phyloP scores from a whole-genome alignment of 495 filamentous ascomycete genomes.

The Hyaloscypha variabilis region DNA sequence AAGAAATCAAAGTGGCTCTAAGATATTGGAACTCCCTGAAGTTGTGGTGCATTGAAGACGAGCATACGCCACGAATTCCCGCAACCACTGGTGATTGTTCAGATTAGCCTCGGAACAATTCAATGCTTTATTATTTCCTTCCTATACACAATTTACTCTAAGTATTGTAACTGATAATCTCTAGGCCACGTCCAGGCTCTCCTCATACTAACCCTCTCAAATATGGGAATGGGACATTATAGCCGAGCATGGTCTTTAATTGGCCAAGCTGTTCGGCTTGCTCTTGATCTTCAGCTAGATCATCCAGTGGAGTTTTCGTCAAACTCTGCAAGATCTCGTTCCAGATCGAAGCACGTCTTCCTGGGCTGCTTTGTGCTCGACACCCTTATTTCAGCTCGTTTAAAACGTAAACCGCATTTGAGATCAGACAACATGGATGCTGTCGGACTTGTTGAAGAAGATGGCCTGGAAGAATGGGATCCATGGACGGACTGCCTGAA shows the following conservation, averaged over 20 bases:
- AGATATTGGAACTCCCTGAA: too few species aligned
- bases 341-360: conserved; percentile 50
- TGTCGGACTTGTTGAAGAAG: conserved; percentile 55
- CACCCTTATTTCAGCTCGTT: conserved; percentile 60
- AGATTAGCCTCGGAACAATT: too few species aligned
- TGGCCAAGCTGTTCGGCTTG: conserved; percentile 63
- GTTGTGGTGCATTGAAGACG: too few species aligned
- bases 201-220: conserved; percentile 61
- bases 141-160: too few species aligned
- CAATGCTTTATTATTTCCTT: too few species aligned
- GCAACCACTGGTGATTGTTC: too few species aligned
- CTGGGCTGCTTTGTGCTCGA: conserved; percentile 70
- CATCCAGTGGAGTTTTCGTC: conserved; percentile 34
- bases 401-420: conserved; percentile 56
- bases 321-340: conserved; percentile 29
- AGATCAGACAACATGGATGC: conserved; percentile 46
- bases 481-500: conserved; percentile 62
- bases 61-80: too few species aligned
- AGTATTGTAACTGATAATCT: background rate
- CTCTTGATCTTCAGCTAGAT: conserved; percentile 50
- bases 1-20: too few species aligned
- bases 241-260: conserved; percentile 62
- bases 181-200: conserved; percentile 63
- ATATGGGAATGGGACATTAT: conserved; percentile 56
- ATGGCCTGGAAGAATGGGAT: conserved; percentile 74